A percentile compares a stretch with the other conserved stretches of the same genome.
These are phyloP conservation scores for Cladosporium sp. DNA, from an alignment of 2,329 filamentous ascomycete species.

Conservation along the genomic window DNA sequence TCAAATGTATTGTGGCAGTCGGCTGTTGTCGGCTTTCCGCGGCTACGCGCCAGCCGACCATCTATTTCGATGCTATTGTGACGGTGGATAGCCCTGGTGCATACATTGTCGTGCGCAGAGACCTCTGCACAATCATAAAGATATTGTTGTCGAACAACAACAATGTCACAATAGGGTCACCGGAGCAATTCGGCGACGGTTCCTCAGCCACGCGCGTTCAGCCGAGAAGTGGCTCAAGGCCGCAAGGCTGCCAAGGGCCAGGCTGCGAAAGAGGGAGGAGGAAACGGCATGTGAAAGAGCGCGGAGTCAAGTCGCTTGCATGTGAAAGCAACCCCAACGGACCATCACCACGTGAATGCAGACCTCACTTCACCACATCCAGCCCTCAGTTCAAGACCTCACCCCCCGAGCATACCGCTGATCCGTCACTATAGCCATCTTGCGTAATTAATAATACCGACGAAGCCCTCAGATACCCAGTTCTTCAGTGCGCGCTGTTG, in stretches of 20 bases:
- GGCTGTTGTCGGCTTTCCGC: not conserved
- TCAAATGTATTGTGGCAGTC: not conserved
- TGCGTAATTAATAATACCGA: not conserved
- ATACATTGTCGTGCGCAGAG: not conserved
- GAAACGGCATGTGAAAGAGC: constrained; percentile 11
- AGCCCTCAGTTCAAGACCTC: not conserved
- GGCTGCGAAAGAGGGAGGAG: not conserved
- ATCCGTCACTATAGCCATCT: not conserved
- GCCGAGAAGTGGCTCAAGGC: not conserved
- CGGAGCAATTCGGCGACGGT: not conserved
- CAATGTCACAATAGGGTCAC: not conserved
- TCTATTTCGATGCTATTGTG: not conserved
- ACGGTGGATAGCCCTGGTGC: not conserved
- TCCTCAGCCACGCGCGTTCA: not conserved
- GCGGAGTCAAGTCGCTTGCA: constrained; percentile 15
- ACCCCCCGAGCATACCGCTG: not conserved
- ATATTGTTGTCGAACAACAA: not conserved
- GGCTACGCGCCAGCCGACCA: not conserved
- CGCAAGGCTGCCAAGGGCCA: not conserved
- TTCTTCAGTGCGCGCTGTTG: constrained; percentile 3
- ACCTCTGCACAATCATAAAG: not conserved
- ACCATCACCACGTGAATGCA: constrained; percentile 17
- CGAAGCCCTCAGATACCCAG: not conserved
- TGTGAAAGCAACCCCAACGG: constrained; percentile 19
- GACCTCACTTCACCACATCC: constrained; percentile 18